These are phyloP conservation scores for Jaenimonas drosophilae DNA, from an alignment of 208 protist species.

Conservation along the genomic window DNA sequence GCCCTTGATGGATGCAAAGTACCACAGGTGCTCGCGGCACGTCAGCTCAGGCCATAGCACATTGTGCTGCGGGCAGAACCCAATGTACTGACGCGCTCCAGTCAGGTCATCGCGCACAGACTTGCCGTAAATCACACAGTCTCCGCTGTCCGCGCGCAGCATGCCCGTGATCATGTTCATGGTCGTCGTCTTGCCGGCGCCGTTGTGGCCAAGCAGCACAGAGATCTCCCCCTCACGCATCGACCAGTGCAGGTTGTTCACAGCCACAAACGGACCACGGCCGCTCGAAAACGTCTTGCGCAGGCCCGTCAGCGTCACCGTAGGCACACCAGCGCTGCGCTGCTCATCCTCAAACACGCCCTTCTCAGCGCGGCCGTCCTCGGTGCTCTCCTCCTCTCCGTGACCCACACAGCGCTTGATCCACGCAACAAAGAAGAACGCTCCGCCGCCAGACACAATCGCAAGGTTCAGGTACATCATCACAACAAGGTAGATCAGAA, in stretches of 20 bases:
- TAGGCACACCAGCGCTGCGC: slow-evolving; percentile 6
- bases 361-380: slow-evolving; percentile 6
- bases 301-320: slow-evolving; percentile 16
- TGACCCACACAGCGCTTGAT: slow-evolving; percentile 2
- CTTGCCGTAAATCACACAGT: slow-evolving; percentile 36
- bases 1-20: slow-evolving; percentile 88
- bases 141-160: slow-evolving; percentile 29
- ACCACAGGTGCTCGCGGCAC: slow-evolving; percentile 36
- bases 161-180: slow-evolving; percentile 60
- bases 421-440: slow-evolving; percentile 25
- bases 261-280: slow-evolving; percentile 29
- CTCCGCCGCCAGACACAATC: slow-evolving; percentile 25
- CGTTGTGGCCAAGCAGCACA: slow-evolving; percentile 68
- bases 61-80: slow-evolving; percentile 90
- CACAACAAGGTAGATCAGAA: slow-evolving; percentile 36
- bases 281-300: slow-evolving; percentile 35
- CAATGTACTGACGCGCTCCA: slow-evolving; percentile 44
- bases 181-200: slow-evolving; percentile 53
- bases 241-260: slow-evolving; percentile 68
- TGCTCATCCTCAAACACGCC: slow-evolving; percentile 15
- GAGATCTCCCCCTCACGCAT: slow-evolving; percentile 53
- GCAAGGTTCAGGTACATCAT: slow-evolving; percentile 38
- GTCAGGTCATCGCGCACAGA: slow-evolving; percentile 29
- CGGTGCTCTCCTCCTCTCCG: slow-evolving; percentile 2
- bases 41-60: slow-evolving; percentile 32